phyloP scores from a whole-genome alignment of 2,329 filamentous ascomycete genomes.

The Apiospora aurea region DNA sequence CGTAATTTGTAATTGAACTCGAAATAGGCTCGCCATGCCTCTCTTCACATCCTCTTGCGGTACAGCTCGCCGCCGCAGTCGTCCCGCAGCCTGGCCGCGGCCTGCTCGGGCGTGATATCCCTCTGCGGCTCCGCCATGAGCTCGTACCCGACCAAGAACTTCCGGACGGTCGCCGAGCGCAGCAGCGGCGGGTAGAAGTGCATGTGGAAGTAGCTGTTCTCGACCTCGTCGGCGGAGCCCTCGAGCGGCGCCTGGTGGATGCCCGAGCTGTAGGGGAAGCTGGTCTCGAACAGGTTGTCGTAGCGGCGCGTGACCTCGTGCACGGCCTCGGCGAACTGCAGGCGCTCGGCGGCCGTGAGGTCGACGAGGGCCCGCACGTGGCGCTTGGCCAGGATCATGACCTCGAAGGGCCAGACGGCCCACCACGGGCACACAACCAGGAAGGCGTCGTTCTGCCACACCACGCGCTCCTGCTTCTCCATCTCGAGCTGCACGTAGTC shows the following conservation, averaged over 20 bases:
- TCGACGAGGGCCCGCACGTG: slow-evolving; percentile 89
- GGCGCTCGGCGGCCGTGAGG: slow-evolving; percentile 73
- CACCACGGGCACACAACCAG: slow-evolving; percentile 95
- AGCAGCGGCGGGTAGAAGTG: slow-evolving; percentile 97
- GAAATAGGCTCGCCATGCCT: background rate
- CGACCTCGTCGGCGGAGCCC: slow-evolving; percentile 81
- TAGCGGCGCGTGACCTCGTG: slow-evolving; percentile 90
- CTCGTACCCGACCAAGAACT: slow-evolving; percentile 97
- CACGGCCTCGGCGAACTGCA: slow-evolving; percentile 81
- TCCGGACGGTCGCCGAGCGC: slow-evolving; percentile 90
- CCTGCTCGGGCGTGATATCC: slow-evolving; percentile 97
- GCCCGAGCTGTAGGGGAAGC: slow-evolving; percentile 96
- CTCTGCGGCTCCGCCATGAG: slow-evolving; percentile 97
- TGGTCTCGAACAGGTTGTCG: slow-evolving; percentile 96
- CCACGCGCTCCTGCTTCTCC: slow-evolving; percentile 81
- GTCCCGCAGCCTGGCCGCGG: slow-evolving; percentile 73
- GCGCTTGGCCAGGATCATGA: slow-evolving; percentile 84
- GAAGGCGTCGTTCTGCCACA: slow-evolving; percentile 87
- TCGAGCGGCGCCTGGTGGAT: slow-evolving; percentile 93
- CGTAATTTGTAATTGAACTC: slow-evolving; percentile 22
- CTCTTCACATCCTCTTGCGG: slow-evolving; percentile 64
- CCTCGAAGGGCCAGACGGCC: slow-evolving; percentile 97
- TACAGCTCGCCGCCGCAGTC: slow-evolving; percentile 84
- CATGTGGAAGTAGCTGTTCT: slow-evolving; percentile 91
- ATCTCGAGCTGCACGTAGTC: slow-evolving; percentile 89